phyloP scores from a whole-genome alignment of 805 yeast genomes.

The Yarrowia porcina region DNA sequence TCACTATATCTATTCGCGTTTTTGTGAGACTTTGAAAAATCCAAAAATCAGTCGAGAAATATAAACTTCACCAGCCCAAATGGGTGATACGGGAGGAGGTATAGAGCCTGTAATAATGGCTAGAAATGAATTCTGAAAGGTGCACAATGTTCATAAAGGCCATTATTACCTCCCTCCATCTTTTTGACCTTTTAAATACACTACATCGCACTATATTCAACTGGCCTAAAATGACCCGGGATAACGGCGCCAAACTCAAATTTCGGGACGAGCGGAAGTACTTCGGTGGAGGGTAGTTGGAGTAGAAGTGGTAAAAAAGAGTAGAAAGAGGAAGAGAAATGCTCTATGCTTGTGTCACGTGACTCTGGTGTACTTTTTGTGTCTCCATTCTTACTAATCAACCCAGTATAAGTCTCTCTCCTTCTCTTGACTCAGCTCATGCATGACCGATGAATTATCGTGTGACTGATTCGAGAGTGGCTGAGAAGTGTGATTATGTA shows the following conservation, averaged over 20 bases:
- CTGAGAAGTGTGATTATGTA: not conserved
- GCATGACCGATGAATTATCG: not conserved
- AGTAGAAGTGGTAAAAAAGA: too few species aligned
- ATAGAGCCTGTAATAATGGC: too few species aligned
- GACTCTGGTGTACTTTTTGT: too few species aligned
- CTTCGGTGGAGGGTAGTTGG: not conserved
- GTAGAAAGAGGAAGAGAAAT: too few species aligned
- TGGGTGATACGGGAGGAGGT: not conserved
- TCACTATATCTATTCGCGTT: too few species aligned
- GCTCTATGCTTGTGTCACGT: too few species aligned
- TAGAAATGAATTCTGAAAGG: not conserved
- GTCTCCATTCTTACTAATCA: too few species aligned
- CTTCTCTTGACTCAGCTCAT: constrained; percentile 9
- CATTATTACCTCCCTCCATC: too few species aligned
- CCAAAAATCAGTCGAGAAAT: not conserved
- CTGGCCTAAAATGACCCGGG: constrained; percentile 17
- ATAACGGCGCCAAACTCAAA: not conserved
- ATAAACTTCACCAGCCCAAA: constrained; percentile 1
- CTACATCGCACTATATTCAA: too few species aligned
- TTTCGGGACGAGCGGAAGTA: not conserved
- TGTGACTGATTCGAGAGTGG: not conserved
- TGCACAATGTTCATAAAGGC: too few species aligned
- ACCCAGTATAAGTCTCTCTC: too few species aligned
- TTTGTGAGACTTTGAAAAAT: not conserved
- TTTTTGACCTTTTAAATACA: too few species aligned